phyloP scores from a whole-genome alignment of 192 early-diverging fungal species.

The Backusella circina region DNA sequence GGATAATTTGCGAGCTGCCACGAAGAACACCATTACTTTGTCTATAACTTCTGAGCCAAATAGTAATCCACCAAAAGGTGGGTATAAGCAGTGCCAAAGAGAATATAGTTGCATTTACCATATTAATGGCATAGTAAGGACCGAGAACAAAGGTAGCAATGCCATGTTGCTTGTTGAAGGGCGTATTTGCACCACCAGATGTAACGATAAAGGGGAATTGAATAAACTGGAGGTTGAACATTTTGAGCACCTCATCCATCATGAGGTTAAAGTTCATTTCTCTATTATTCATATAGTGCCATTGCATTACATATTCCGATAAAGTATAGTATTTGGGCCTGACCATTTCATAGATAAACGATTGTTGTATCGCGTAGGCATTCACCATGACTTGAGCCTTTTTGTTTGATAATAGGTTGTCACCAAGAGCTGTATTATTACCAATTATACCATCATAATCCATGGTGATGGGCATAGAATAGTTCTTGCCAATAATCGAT shows the following conservation, averaged over 20 bases:
- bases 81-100: not conserved
- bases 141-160: not conserved
- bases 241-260: not conserved
- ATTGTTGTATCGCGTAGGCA: not conserved
- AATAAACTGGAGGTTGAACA: not conserved
- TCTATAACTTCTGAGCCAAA: not conserved
- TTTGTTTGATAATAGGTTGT: not conserved
- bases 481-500: not conserved
- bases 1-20: not conserved
- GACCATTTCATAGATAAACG: not conserved
- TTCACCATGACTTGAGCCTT: not conserved
- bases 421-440: not conserved
- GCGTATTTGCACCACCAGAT: not conserved
- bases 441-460: not conserved
- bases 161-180: not conserved
- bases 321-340: not conserved
- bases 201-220: not conserved
- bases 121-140: not conserved
- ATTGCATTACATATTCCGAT: not conserved
- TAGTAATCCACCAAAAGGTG: not conserved
- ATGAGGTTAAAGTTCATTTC: not conserved
- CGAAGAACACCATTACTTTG: not conserved
- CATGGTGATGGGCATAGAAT: not conserved
- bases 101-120: not conserved
- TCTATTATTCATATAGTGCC: not conserved